A percentile compares a stretch with the other conserved stretches of the same genome.
Conservation (phyloP, 148 eudicot genomes). For the Vaccinium darrowii region DNA sequence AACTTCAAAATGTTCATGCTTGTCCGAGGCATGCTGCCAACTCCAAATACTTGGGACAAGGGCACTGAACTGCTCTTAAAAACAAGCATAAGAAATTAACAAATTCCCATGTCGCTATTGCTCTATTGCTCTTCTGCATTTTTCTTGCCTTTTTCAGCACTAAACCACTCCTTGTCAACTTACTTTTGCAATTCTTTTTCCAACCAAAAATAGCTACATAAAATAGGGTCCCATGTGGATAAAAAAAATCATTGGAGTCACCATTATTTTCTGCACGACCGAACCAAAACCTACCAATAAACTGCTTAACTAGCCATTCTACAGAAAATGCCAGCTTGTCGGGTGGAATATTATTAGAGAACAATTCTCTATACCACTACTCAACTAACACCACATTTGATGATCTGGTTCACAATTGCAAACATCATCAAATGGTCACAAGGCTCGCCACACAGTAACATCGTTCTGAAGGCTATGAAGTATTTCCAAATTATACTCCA, state of each 20-base stretch:
- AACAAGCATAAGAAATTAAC: background rate
- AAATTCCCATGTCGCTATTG: background rate
- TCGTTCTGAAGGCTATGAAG: background rate
- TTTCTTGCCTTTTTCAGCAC: background rate
- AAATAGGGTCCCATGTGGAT: background rate
- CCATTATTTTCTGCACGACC: background rate
- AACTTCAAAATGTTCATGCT: background rate
- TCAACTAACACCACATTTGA: background rate
- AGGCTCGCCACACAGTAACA: background rate
- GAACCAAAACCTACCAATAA: conserved; percentile 1
- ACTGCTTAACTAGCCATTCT: background rate
- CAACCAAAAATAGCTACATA: background rate
- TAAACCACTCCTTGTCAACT: background rate
- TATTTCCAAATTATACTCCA: background rate
- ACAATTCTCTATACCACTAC: background rate
- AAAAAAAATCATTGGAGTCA: background rate
- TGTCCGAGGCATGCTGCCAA: conserved; percentile 6
- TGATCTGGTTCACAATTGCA: background rate
- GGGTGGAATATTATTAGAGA: background rate
- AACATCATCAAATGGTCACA: conserved; percentile 1
- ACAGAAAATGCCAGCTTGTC: background rate
- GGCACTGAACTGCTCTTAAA: background rate
- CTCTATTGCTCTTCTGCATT: background rate
- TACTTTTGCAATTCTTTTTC: background rate
- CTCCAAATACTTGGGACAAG: conserved; percentile 6